phyloP scores from a whole-genome alignment of 2,329 filamentous ascomycete species.

The Diplodia seriata region DNA sequence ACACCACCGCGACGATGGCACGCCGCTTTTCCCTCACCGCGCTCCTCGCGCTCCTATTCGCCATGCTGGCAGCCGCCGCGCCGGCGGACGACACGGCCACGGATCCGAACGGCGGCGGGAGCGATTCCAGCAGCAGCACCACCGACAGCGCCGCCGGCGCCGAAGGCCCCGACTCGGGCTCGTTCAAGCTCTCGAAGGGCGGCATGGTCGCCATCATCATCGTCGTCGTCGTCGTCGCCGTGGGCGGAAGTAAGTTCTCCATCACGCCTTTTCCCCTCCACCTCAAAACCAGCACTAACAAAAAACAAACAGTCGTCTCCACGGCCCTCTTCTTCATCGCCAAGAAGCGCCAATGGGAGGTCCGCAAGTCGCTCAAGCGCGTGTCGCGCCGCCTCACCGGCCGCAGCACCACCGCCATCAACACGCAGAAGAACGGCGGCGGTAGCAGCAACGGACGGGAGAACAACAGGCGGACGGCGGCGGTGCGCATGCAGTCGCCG shows the following conservation, averaged over 20 bases:
- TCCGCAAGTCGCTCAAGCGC: conserved; percentile 73
- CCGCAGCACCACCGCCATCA: conserved; percentile 40
- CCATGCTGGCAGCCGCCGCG: background rate
- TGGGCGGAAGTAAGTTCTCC: conserved; percentile 67
- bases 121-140: background rate
- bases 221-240: conserved; percentile 65
- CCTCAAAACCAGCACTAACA: conserved; percentile 34
- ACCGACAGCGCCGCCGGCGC: conserved; percentile 61
- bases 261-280: background rate
- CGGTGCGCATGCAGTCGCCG: conserved; percentile 46
- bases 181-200: conserved; percentile 69
- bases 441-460: too few relatives aligned
- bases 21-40: conserved; percentile 1
- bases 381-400: conserved; percentile 61
- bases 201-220: conserved; percentile 78
- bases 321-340: conserved; percentile 77
- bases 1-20: background rate
- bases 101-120: background rate
- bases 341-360: conserved; percentile 84
- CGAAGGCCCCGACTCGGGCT: conserved; percentile 66
- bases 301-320: conserved; percentile 60
- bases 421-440: too few relatives aligned
- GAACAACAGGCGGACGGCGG: conserved; percentile 39
- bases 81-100: background rate
- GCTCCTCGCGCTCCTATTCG: conserved; percentile 17